Percentiles rank a stretch among this genome's conserved stretches.
Conservation (phyloP, 2,329 filamentous ascomycete genomes). For the Fusarium concolor region DNA sequence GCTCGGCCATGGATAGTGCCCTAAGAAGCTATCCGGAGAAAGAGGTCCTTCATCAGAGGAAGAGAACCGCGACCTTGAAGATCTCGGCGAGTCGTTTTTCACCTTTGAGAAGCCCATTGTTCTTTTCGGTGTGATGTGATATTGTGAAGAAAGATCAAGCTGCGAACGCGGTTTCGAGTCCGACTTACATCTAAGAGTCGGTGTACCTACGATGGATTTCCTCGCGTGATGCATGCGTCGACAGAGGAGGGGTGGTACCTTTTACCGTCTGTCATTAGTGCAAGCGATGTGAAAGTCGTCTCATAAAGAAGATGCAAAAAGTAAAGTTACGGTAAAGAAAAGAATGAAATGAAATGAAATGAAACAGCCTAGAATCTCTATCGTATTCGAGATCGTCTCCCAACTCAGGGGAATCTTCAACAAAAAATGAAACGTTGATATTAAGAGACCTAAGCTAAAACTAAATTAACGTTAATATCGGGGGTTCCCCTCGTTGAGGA, state of each 20-base stretch:
- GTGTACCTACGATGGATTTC: conserved; percentile 16
- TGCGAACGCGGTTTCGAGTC: neutral
- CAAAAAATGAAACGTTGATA: conserved; percentile 13
- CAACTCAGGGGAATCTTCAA: neutral
- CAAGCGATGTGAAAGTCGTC: conserved; percentile 19
- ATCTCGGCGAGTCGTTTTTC: conserved; percentile 24
- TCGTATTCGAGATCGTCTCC: conserved; percentile 18
- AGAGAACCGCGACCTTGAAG: conserved; percentile 26
- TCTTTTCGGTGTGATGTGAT: conserved; percentile 1
- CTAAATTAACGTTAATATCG: conserved; percentile 26
- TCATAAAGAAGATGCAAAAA: conserved; percentile 3
- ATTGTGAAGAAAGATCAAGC: conserved; percentile 6
- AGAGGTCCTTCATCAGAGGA: conserved; percentile 21
- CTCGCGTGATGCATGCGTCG: conserved; percentile 33
- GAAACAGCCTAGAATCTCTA: neutral
- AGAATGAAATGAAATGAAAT: too few species aligned
- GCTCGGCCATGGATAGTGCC: conserved; percentile 33
- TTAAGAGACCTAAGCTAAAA: conserved; percentile 27
- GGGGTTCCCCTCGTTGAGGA: conserved; percentile 26
- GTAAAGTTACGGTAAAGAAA: neutral
- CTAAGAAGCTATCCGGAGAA: conserved; percentile 28
- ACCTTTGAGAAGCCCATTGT: conserved; percentile 15
- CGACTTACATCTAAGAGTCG: conserved; percentile 24
- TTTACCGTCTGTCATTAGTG: conserved; percentile 24
- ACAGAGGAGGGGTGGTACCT: conserved; percentile 16